Percentiles rank a stretch among this genome's conserved stretches.
Evolutionary conservation across 2,329 filamentous ascomycete genomes (phyloP).

Genomic region (Exophiala oligosperma): DNA sequence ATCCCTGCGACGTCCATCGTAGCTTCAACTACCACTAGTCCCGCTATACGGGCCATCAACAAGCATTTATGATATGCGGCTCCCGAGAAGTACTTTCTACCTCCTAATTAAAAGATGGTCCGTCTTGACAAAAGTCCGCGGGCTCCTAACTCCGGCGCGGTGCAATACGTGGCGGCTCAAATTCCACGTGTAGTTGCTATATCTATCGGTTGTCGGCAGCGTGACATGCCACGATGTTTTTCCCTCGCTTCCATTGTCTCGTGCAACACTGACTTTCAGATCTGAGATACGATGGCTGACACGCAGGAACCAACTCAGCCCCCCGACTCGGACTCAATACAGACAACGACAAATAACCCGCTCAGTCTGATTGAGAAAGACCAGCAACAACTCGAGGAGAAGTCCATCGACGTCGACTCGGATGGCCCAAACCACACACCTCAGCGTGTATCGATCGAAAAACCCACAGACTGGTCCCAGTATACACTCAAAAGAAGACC

Average conservation of each 20-base stretch:
- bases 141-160: too few species aligned
- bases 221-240: too few species aligned
- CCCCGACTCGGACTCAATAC: neutral
- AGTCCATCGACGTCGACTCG: neutral
- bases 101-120: too few species aligned
- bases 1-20: neutral
- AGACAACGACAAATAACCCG: neutral
- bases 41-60: neutral
- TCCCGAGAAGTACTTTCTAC: neutral
- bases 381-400: neutral
- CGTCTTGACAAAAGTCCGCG: too few species aligned
- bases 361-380: neutral
- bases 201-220: too few species aligned
- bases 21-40: neutral
- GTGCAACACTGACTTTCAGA: too few species aligned
- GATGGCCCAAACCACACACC: neutral
- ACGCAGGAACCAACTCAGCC: neutral
- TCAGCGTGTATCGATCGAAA: constrained; percentile 30
- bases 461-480: constrained; percentile 11
- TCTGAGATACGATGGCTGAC: neutral
- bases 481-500: constrained; percentile 14
- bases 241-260: too few species aligned
- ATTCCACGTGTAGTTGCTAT: too few species aligned
- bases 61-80: neutral
- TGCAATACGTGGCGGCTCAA: too few species aligned